These are phyloP conservation scores for Jatropha multifida DNA, from an alignment of 441 rosid genomes.

Conservation along the genomic window DNA sequence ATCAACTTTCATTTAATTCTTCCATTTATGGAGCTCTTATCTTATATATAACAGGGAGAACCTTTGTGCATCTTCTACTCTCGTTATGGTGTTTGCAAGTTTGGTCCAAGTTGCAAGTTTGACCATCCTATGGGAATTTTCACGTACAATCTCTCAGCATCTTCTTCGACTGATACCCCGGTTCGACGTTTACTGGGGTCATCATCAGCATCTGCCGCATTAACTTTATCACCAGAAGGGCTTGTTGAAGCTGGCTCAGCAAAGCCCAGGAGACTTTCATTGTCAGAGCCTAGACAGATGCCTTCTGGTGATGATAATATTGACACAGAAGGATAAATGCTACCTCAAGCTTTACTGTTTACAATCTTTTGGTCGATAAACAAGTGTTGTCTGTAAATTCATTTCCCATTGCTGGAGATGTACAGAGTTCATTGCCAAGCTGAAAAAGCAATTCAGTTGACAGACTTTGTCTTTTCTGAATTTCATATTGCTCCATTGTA, in stretches of 20 bases:
- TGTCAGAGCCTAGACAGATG: conserved; percentile 83
- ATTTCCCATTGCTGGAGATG: conserved; percentile 57
- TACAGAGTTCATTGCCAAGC: conserved; percentile 49
- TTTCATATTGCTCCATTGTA: conserved; percentile 55
- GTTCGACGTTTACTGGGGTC: conserved; percentile 53
- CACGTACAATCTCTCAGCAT: conserved; percentile 60
- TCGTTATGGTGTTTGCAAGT: conserved; percentile 97
- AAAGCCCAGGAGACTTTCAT: conserved; percentile 59
- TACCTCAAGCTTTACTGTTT: conserved; percentile 22
- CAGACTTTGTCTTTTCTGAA: conserved; percentile 38
- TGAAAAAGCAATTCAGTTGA: conserved; percentile 46
- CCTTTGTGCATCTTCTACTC: conserved; percentile 92
- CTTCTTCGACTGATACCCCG: conserved; percentile 59
- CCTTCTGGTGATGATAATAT: conserved; percentile 64
- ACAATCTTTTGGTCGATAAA: conserved; percentile 32
- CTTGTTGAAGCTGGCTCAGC: conserved; percentile 65
- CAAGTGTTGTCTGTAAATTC: conserved; percentile 62
- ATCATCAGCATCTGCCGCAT: conserved; percentile 49
- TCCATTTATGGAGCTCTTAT: conserved; percentile 13
- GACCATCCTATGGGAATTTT: conserved; percentile 95
- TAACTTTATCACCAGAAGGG: conserved; percentile 59
- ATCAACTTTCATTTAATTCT: conserved; percentile 3
- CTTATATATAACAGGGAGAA: conserved; percentile 67
- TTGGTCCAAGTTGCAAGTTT: conserved; percentile 99
- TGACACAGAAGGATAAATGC: conserved; percentile 58